Percentiles rank a stretch among this genome's conserved stretches.
Evolutionary conservation across 75 land plant genomes (phyloP).

Genomic region (Chamaecyparis obtusa): DNA sequence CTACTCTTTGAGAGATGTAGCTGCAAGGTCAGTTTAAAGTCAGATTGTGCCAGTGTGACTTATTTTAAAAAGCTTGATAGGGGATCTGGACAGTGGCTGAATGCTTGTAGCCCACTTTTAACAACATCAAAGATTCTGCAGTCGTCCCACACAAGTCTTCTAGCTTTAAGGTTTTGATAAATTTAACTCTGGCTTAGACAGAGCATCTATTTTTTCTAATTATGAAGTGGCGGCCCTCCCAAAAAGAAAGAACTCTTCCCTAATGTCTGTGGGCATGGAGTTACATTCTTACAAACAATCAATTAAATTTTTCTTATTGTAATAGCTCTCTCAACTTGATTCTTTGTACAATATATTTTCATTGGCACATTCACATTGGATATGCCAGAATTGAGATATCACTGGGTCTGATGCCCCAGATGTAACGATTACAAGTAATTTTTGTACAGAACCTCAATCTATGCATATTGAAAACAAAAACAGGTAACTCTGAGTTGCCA

Average conservation of each 20-base stretch:
- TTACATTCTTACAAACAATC: neutral
- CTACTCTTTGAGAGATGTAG: neutral
- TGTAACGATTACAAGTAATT: neutral
- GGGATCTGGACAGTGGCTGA: neutral
- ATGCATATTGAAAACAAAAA: neutral
- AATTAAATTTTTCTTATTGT: neutral
- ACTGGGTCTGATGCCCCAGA: neutral
- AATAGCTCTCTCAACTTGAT: neutral
- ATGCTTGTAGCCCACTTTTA: neutral
- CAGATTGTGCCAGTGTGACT: neutral
- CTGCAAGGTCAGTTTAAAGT: neutral
- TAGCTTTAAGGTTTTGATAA: neutral
- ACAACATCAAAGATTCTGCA: neutral
- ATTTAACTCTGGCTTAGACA: neutral
- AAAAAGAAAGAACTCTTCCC: neutral
- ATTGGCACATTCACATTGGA: neutral
- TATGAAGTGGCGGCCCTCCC: neutral
- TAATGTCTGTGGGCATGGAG: neutral
- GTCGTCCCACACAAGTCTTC: neutral
- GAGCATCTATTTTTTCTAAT: neutral
- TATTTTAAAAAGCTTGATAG: neutral
- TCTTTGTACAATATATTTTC: slow-evolving; percentile 20
- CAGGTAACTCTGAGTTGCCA: neutral
- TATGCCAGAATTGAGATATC: no score
- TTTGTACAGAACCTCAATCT: neutral